Percentiles rank a stretch among this genome's conserved stretches.
Conservation (phyloP, 441 rosid genomes). For the Viola pubescens region DNA sequence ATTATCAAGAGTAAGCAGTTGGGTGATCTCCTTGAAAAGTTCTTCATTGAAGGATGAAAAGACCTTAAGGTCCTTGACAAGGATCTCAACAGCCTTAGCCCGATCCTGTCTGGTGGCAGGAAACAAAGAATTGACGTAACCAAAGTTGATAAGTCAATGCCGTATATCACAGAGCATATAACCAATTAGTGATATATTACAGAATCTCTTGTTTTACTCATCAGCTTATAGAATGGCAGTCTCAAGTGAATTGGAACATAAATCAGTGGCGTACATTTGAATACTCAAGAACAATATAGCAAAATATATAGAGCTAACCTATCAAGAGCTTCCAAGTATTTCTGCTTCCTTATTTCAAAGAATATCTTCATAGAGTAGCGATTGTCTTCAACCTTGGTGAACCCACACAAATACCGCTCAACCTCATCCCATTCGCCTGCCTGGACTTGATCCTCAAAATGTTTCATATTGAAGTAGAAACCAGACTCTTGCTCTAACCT, state of each 20-base stretch:
- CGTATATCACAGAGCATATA: background rate
- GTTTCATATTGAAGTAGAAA: constrained; percentile 79
- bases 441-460: constrained; percentile 61
- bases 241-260: constrained; percentile 1
- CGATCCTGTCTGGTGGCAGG: constrained; percentile 39
- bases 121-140: constrained; percentile 2
- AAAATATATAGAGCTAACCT: constrained; percentile 33
- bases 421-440: constrained; percentile 88
- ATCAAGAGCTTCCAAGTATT: constrained; percentile 80
- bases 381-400: constrained; percentile 82
- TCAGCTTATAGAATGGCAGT: background rate
- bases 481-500: constrained; percentile 70
- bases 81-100: constrained; percentile 47
- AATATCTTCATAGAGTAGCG: constrained; percentile 83
- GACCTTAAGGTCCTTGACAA: constrained; percentile 41
- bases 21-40: constrained; percentile 50
- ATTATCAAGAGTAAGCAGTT: constrained; percentile 42
- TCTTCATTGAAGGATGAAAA: constrained; percentile 50
- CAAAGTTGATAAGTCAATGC: background rate
- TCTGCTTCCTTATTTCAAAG: constrained; percentile 85
- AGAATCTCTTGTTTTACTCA: background rate
- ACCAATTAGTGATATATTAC: background rate
- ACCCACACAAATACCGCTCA: constrained; percentile 77
- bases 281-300: background rate
- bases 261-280: background rate